Evolutionary conservation across 2,329 filamentous ascomycete genomes (phyloP).

Genomic region (Sporothrix schenckii): DNA sequence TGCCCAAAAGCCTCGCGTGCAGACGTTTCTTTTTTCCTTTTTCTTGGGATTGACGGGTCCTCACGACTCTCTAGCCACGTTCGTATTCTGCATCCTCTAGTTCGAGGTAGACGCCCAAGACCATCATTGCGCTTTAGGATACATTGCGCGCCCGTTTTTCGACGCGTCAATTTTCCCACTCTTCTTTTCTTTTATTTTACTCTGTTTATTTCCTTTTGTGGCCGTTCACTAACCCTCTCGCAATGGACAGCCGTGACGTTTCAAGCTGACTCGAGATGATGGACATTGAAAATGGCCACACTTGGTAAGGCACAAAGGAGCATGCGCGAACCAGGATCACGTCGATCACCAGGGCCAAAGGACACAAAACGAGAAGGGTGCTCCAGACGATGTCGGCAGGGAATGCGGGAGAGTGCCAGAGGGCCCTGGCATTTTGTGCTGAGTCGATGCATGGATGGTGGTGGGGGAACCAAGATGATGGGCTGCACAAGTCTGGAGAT

Average conservation of each 20-base stretch:
- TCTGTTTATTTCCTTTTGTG: too few relatives aligned
- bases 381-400: not conserved
- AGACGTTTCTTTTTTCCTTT: not conserved
- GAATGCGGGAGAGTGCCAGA: conserved; percentile 18
- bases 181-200: not conserved
- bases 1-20: conserved; percentile 12
- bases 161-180: not conserved
- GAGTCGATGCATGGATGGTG: not conserved
- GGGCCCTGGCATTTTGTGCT: not conserved
- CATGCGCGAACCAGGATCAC: conserved; percentile 7
- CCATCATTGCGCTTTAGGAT: conserved; percentile 17
- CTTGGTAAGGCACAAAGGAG: not conserved
- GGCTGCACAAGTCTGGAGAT: not conserved
- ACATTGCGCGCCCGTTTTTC: conserved; percentile 20
- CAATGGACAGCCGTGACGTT: not conserved
- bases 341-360: not conserved
- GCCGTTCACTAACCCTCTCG: not conserved
- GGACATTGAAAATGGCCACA: not conserved
- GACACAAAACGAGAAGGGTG: not conserved
- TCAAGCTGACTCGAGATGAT: not conserved
- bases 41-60: not conserved
- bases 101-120: not conserved
- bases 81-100: not conserved
- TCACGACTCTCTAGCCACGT: not conserved
- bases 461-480: conserved; percentile 10